These are phyloP conservation scores for Russula virescens DNA, from an alignment of 768 basidiomycete genomes.

Conservation along the genomic window DNA sequence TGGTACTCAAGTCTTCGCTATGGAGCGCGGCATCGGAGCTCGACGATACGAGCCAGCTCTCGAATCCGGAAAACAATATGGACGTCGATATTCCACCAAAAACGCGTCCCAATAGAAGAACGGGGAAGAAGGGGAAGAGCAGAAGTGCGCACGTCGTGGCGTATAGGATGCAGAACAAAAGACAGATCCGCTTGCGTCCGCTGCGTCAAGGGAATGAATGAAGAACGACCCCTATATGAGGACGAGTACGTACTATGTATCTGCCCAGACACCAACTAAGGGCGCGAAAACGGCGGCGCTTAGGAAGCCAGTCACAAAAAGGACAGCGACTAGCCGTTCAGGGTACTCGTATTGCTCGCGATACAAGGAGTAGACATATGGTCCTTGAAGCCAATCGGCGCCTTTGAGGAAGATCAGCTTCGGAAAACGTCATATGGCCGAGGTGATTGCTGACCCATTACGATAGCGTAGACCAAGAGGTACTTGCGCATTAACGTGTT, in stretches of 20 bases:
- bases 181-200: conserved; percentile 61
- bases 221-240: not conserved
- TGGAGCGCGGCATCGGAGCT: conserved; percentile 47
- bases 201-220: conserved; percentile 31
- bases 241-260: conserved; percentile 51
- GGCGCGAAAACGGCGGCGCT: conserved; percentile 67
- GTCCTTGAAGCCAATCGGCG: conserved; percentile 77
- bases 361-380: conserved; percentile 73
- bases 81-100: conserved; percentile 69
- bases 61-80: conserved; percentile 70
- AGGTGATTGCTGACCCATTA: conserved; percentile 8
- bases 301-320: conserved; percentile 75
- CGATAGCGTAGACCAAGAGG: conserved; percentile 22
- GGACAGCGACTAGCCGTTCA: conserved; percentile 57
- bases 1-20: conserved; percentile 53
- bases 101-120: conserved; percentile 58
- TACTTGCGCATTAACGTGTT: conserved; percentile 22
- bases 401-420: conserved; percentile 34
- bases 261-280: conserved; percentile 71
- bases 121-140: conserved; percentile 47
- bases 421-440: not conserved
- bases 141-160: conserved; percentile 54
- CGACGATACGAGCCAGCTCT: conserved; percentile 71
- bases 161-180: conserved; percentile 69
- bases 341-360: conserved; percentile 59